Evolutionary conservation across 1,284 basidiomycete species (phyloP), one percentile per base, ranked within the genome.

Genomic region (Golubevia sp.): DNA sequence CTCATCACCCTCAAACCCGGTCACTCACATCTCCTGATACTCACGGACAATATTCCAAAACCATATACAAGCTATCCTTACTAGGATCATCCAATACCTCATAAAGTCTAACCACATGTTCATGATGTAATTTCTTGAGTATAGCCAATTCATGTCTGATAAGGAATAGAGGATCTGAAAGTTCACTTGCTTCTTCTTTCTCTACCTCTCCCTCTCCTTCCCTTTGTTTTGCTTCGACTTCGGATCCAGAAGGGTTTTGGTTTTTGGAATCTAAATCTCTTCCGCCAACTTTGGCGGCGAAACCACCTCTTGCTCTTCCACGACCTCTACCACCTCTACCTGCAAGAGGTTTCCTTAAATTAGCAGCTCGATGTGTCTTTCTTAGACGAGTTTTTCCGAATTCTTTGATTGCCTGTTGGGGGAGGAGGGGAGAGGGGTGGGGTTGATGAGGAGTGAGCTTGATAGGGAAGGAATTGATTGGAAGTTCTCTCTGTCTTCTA

Each of bases 131-230:
- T 62, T 82, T 82, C 55, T 83, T 83, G 62, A 83, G 69, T 55
- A 83, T 83, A 54, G 80, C 80, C 21, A 83, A 73, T 63, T 83
- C 80, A 52, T 73, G 73, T 49, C 80, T 70, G 30, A 83, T 78
- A 21, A 71, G 67, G 13, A 60, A 64, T 6, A 83, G 67, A 1
- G 80, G 80, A 44, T 83, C 80, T 3, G 30, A 34, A 3, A 34
- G 11, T 34, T 34, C 30, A 11, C 30, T 34, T 5, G 4, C 30
- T 11, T 34, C 30, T 34, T 34, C 30, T 34, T 34, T 34, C 30
- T 34, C 30, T 34, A 5, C 11, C 30, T 34, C 30, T n/a, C n/a
- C n/a, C n/a, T n/a, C n/a, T n/a, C n/a, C n/a, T n/a, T n/a, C n/a
- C n/a, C n/a, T n/a, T n/a, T n/a, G n/a, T n/a, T n/a, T n/a, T n/a